These are phyloP conservation scores for Debaryomyces hansenii DNA, from an alignment of 805 yeast species.

Conservation along the genomic window DNA sequence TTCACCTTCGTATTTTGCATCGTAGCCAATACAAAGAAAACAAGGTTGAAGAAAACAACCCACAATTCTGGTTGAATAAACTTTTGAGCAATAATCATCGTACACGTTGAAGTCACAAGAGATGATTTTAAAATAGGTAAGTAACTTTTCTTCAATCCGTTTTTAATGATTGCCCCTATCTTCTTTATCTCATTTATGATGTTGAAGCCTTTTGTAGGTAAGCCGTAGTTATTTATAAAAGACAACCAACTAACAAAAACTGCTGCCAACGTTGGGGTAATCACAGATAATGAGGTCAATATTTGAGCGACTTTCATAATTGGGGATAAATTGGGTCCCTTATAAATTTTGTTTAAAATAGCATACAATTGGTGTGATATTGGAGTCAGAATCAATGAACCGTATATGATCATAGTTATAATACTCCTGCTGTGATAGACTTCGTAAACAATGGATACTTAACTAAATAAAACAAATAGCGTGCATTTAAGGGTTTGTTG, in stretches of 20 bases:
- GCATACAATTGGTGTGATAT: conserved; percentile 54
- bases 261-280: conserved; percentile 54
- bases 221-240: conserved; percentile 42
- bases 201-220: conserved; percentile 7
- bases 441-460: conserved; percentile 60
- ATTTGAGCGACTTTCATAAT: conserved; percentile 49
- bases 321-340: conserved; percentile 39
- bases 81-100: conserved; percentile 56
- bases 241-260: conserved; percentile 54
- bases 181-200: conserved; percentile 14
- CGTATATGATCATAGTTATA: conserved; percentile 59
- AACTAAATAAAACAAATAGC: conserved; percentile 38
- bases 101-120: conserved; percentile 52
- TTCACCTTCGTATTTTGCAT: conserved; percentile 59
- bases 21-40: conserved; percentile 62
- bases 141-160: conserved; percentile 44
- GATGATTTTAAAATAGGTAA: conserved; percentile 50
- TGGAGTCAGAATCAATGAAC: conserved; percentile 56
- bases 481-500: conserved; percentile 16
- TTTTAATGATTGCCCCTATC: conserved; percentile 18
- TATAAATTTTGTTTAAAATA: conserved; percentile 42
- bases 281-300: conserved; percentile 49
- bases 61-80: conserved; percentile 58
- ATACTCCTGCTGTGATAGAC: conserved; percentile 53
- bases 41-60: conserved; percentile 61